A percentile compares a stretch with the other conserved stretches of the same genome.
Evolutionary conservation across 805 yeast species (phyloP).

Genomic region (Lachancea waltii): DNA sequence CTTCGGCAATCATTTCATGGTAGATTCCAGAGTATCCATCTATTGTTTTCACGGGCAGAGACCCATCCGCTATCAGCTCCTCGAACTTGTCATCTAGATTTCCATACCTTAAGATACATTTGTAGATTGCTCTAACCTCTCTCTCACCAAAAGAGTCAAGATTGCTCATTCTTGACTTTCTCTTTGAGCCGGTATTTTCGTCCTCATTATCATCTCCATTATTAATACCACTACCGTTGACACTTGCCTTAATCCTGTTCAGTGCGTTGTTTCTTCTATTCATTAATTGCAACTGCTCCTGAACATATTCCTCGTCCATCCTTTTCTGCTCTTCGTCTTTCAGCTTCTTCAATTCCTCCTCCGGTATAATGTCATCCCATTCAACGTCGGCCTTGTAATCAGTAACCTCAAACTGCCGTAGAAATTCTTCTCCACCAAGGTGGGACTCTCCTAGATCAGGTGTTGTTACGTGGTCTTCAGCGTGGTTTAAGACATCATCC

Average conservation of each 20-base stretch:
- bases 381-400: constrained; percentile 97
- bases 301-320: constrained; percentile 77
- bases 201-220: constrained; percentile 36
- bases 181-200: constrained; percentile 34
- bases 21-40: constrained; percentile 70
- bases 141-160: constrained; percentile 65
- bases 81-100: constrained; percentile 74
- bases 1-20: constrained; percentile 57
- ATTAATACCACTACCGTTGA: constrained; percentile 39
- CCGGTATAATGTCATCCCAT: constrained; percentile 99
- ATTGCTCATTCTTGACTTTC: constrained; percentile 37
- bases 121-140: constrained; percentile 80
- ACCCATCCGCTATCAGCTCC: constrained; percentile 82
- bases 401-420: constrained; percentile 95
- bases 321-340: constrained; percentile 87
- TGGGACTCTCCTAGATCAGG: constrained; percentile 97
- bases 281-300: constrained; percentile 85
- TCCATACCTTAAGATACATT: constrained; percentile 76
- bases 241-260: constrained; percentile 44
- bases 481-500: constrained; percentile 93
- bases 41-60: constrained; percentile 77
- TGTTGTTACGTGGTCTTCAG: constrained; percentile 94
- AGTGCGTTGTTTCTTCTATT: constrained; percentile 74
- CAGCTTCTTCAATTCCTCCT: constrained; percentile 78
- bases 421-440: constrained; percentile 94